A percentile compares a stretch with the other conserved stretches of the same genome.
Evolutionary conservation across 345 rosid genomes (phyloP).

Genomic region (Linum lewisii): DNA sequence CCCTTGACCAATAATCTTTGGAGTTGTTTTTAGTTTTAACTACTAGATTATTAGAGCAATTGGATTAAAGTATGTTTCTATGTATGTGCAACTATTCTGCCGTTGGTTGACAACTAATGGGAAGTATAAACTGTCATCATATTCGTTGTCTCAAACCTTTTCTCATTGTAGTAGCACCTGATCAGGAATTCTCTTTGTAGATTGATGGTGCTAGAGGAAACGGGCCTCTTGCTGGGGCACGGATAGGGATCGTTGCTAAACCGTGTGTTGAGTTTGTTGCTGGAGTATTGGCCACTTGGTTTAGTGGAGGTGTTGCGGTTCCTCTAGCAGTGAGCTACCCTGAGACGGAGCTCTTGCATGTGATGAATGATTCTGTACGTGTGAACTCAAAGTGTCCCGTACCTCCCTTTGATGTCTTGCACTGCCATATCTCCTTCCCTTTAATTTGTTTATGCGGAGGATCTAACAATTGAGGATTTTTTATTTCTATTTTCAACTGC

Average conservation of each 20-base stretch:
- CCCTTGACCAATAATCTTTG: background rate
- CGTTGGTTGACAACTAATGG: background rate
- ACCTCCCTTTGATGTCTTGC: background rate
- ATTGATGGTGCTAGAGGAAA: slow-evolving; percentile 20
- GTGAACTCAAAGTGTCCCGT: slow-evolving; percentile 6
- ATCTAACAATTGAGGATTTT: background rate
- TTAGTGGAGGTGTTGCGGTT: slow-evolving; percentile 92
- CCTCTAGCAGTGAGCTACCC: slow-evolving; percentile 96
- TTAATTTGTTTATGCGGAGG: background rate
- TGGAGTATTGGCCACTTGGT: slow-evolving; percentile 83
- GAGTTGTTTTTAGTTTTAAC: background rate
- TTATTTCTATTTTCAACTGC: slow-evolving; percentile 3
- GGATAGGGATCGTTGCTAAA: slow-evolving; percentile 89
- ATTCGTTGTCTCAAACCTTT: slow-evolving; percentile 4
- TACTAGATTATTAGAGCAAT: background rate
- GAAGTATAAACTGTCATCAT: background rate
- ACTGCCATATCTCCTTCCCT: background rate
- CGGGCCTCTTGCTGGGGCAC: slow-evolving; percentile 66
- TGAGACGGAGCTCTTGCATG: slow-evolving; percentile 84
- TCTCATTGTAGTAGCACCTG: slow-evolving; percentile 19
- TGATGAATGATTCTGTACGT: slow-evolving; percentile 79
- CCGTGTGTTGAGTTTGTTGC: slow-evolving; percentile 95
- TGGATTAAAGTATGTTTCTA: background rate
- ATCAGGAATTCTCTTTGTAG: slow-evolving; percentile 13
- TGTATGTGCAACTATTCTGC: background rate